Percentiles rank a stretch among this genome's conserved stretches.
These are phyloP conservation scores for Rhodamnia argentea DNA, from an alignment of 345 rosid genomes.

Conservation along the genomic window DNA sequence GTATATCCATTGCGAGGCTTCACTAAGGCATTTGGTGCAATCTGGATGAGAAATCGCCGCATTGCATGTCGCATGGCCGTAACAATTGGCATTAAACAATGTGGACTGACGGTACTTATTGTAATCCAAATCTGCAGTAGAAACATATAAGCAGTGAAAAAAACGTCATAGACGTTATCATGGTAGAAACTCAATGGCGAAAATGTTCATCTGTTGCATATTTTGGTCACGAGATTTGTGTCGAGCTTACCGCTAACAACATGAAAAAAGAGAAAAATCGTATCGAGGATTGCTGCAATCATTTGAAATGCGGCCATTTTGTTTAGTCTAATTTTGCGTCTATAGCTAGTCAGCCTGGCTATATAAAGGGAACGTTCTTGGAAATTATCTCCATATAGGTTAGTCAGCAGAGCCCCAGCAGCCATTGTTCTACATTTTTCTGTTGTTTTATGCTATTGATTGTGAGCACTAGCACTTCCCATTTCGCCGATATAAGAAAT, in stretches of 20 bases:
- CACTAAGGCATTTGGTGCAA: not conserved
- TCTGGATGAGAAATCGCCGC: not conserved
- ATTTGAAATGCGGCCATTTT: too few species aligned
- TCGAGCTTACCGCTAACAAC: too few species aligned
- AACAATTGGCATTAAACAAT: not conserved
- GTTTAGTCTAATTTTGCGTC: too few species aligned
- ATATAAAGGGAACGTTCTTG: too few species aligned
- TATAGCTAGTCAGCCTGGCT: too few species aligned
- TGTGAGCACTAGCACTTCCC: not conserved
- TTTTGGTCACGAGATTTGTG: too few species aligned
- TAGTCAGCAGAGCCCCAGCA: too few species aligned
- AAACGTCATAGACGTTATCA: not conserved
- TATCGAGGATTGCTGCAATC: too few species aligned
- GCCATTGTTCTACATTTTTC: too few species aligned
- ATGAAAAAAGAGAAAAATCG: too few species aligned
- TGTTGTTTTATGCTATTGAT: not conserved
- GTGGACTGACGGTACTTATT: not conserved
- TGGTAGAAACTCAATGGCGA: not conserved
- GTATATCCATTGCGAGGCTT: rapidly evolving
- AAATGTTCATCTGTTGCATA: not conserved
- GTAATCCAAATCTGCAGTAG: not conserved
- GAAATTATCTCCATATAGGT: too few species aligned
- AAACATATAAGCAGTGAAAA: not conserved
- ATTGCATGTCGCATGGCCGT: not conserved
- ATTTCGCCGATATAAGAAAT: not conserved